A percentile compares a stretch with the other conserved stretches of the same genome.
Evolutionary conservation across 169 alveolate species (phyloP).

Genomic region (Plasmodium sp.): DNA sequence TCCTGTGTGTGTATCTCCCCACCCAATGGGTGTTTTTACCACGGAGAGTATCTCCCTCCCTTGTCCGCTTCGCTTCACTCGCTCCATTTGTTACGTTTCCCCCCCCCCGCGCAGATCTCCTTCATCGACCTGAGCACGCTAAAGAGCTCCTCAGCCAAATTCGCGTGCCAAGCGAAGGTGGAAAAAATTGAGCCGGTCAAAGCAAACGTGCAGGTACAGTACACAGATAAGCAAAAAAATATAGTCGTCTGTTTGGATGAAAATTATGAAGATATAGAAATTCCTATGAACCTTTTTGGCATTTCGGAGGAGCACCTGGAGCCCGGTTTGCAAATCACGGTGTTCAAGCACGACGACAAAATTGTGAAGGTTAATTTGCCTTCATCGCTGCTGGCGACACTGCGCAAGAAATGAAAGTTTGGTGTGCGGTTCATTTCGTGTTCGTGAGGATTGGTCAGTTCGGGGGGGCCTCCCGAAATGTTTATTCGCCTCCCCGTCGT

Average conservation of each 20-base stretch:
- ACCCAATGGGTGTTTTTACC: neutral
- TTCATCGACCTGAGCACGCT: conserved; percentile 52
- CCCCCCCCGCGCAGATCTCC: neutral
- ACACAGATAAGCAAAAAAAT: conserved; percentile 72
- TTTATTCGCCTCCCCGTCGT: neutral
- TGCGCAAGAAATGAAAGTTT: conserved; percentile 26
- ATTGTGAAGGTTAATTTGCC: conserved; percentile 64
- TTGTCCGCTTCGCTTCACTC: neutral
- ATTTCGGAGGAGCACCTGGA: conserved; percentile 51
- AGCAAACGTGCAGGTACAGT: conserved; percentile 45
- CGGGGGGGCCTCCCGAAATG: neutral
- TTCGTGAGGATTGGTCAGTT: neutral
- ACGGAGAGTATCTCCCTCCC: neutral
- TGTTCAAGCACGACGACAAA: conserved; percentile 64
- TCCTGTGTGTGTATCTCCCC: neutral
- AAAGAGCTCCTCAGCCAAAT: conserved; percentile 51
- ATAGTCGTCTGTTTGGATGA: conserved; percentile 63
- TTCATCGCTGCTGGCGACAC: conserved; percentile 40
- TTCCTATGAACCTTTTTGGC: conserved; percentile 44
- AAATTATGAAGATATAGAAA: conserved; percentile 66
- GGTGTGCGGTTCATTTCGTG: neutral
- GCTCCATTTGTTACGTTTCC: neutral
- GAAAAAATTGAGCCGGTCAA: conserved; percentile 65
- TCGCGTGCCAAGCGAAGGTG: conserved; percentile 68
- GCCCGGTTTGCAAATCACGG: conserved; percentile 55